Evolutionary conservation across 768 basidiomycete genomes (phyloP), one percentile per base, ranked within the genome.

Genomic region (Zangia roseola): DNA sequence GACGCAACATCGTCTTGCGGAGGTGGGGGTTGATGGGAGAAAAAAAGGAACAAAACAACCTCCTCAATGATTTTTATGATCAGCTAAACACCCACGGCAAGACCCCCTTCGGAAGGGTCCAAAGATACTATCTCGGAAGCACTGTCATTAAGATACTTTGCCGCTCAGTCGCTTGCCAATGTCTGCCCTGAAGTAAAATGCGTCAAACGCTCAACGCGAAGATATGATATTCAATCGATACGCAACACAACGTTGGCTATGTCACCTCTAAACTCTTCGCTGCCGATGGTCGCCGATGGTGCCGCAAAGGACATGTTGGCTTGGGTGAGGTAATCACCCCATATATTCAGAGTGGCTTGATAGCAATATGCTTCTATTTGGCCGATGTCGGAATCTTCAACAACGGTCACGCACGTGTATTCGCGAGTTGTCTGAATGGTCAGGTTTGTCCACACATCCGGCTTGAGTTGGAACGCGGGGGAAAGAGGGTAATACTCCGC

Each of bases 291-390:
- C 30, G 53, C 55, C 3, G 71, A 60, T 1, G 73, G 74, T 10
- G 74, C 74, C 1, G 73, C 73, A 45, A 75, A 76, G 4, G 72
- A 74, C 71, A 76, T 74, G 47, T 75, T 74, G 26, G 65, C 71
- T 21, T 55, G 53, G 28, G 56, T 60, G 57, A 73, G 68, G 26
- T 69, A 69, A 37, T 68, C 68, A 12, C 72, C 72, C 72, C 73
- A 73, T 13, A 74, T 70, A 49, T 69, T 63, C 47, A 75, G 43
- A 39, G 59, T 58, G n/a, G 71, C 71, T 40, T 53, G 60, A 58
- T 73, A 75, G 58, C 62, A 71, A 20, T 55, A 58, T 14, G 50
- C 58, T 40, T 62, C 43, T 13, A 47, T 21, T 25, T 50, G 44
- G 19, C 61, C 59, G 26, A 28, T 46, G 6, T 13, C 16, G 31